These are phyloP conservation scores for Lathyrus tuberosus DNA, from an alignment of 306 rosid species.

Conservation along the genomic window DNA sequence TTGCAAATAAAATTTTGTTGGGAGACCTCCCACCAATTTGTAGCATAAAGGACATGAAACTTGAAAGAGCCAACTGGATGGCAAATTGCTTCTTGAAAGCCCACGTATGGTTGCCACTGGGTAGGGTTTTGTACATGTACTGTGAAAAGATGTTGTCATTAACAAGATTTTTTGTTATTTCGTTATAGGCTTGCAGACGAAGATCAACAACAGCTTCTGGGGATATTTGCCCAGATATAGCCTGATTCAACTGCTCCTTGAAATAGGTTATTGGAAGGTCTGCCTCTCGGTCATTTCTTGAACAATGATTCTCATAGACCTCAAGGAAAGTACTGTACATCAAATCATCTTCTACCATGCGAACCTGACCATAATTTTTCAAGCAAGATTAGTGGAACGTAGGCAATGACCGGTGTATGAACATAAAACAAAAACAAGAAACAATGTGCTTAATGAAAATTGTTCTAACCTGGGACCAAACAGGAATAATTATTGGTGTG, in stretches of 20 bases:
- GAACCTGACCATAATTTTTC: slow-evolving; percentile 67
- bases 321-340: slow-evolving; percentile 99
- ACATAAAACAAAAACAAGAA: slow-evolving; percentile 10
- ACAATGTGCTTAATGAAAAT: slow-evolving; percentile 30
- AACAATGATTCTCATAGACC: slow-evolving; percentile 98
- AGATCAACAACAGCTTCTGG: slow-evolving; percentile 94
- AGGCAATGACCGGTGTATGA: not conserved
- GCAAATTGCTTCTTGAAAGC: slow-evolving; percentile 99
- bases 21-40: slow-evolving; percentile 99
- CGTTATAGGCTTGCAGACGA: slow-evolving; percentile 84
- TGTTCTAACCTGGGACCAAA: slow-evolving; percentile 92
- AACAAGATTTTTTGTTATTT: slow-evolving; percentile 75
- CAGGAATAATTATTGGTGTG: slow-evolving; percentile 97
- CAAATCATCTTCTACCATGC: slow-evolving; percentile 99
- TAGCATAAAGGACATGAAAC: slow-evolving; percentile 94
- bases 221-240: slow-evolving; percentile 86
- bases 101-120: slow-evolving; percentile 93
- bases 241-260: slow-evolving; percentile 96
- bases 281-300: slow-evolving; percentile 93
- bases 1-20: slow-evolving; percentile 92
- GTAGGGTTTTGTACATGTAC: slow-evolving; percentile 94
- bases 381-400: slow-evolving; percentile 32
- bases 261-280: slow-evolving; percentile 93
- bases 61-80: slow-evolving; percentile 94
- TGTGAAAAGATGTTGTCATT: slow-evolving; percentile 91